phyloP scores from a whole-genome alignment of 2,329 filamentous ascomycete species.

The Pseudogymnoascus sp. region DNA sequence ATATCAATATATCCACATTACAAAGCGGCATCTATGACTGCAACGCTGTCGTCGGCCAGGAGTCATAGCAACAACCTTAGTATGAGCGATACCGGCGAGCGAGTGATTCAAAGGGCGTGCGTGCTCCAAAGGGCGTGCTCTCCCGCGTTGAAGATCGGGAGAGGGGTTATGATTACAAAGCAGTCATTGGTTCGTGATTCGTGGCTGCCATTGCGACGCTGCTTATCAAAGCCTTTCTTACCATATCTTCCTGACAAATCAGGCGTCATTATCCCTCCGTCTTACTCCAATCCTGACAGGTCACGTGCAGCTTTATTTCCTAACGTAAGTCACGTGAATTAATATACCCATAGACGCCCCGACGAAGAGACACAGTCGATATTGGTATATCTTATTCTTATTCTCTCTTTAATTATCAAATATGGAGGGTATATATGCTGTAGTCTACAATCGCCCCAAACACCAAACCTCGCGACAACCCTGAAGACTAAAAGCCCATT shows the following conservation, averaged over 20 bases:
- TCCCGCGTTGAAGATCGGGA: no score
- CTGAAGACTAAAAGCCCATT: neutral
- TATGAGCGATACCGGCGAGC: neutral
- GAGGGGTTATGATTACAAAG: no score
- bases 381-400: neutral
- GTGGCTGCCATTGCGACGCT: neutral
- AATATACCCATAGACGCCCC: neutral
- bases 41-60: neutral
- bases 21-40: neutral
- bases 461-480: neutral
- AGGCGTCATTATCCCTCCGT: conserved; percentile 1
- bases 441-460: neutral
- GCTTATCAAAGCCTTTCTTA: neutral
- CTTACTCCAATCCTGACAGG: neutral
- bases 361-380: neutral
- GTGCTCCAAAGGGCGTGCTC: neutral
- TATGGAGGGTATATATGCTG: neutral
- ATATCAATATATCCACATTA: neutral
- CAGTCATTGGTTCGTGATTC: no score
- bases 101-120: neutral
- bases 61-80: neutral
- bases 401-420: neutral
- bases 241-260: conserved; percentile 2
- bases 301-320: neutral
- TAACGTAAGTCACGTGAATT: neutral